phyloP scores from a whole-genome alignment of 306 rosid species.

The Dalbergia cultrata region DNA sequence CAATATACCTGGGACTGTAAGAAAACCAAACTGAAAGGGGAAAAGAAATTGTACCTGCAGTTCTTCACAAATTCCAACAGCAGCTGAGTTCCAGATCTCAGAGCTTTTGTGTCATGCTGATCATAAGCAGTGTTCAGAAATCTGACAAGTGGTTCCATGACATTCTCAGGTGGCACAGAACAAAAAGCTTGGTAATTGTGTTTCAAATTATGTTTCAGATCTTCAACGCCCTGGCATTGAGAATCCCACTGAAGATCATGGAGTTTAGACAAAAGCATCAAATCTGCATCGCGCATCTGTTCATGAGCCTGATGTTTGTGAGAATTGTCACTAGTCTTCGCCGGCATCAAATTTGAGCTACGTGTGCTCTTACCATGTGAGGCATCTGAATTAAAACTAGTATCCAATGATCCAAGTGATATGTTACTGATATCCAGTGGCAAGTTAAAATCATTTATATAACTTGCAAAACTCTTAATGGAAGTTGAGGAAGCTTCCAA shows the following conservation, averaged over 20 bases:
- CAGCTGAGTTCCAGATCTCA: constrained; percentile 71
- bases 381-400: constrained; percentile 65
- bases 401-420: constrained; percentile 76
- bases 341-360: constrained; percentile 49
- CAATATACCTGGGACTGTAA: neutral
- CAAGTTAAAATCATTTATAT: constrained; percentile 69
- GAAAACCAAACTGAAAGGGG: constrained; percentile 3
- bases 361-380: constrained; percentile 45
- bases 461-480: constrained; percentile 75
- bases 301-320: constrained; percentile 45
- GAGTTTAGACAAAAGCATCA: constrained; percentile 64
- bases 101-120: constrained; percentile 59
- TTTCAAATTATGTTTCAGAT: constrained; percentile 60
- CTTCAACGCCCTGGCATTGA: constrained; percentile 73
- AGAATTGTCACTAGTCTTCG: constrained; percentile 50
- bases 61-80: constrained; percentile 64
- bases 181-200: constrained; percentile 53
- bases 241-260: constrained; percentile 77
- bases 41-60: constrained; percentile 65
- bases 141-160: constrained; percentile 63
- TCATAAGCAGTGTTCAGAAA: constrained; percentile 76
- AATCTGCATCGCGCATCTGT: constrained; percentile 51
- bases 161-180: constrained; percentile 57
- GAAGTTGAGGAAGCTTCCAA: constrained; percentile 71
- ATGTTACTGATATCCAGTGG: constrained; percentile 73